These are phyloP conservation scores for Metahyphopichia silvanorum DNA, from an alignment of 805 yeast species.

Conservation along the genomic window DNA sequence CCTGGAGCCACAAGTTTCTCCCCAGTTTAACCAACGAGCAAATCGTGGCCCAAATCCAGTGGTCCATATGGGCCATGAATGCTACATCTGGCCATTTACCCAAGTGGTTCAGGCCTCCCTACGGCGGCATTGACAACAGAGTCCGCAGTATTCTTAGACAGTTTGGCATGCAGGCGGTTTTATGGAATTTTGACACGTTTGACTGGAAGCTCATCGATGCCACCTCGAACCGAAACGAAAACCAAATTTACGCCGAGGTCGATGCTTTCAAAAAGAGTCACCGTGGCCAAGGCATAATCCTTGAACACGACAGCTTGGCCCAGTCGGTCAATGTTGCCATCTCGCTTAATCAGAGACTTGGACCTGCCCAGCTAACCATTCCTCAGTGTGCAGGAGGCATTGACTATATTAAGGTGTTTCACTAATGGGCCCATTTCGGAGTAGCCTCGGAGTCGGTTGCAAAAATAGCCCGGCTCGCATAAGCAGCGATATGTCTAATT, in stretches of 20 bases:
- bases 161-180: conserved; percentile 81
- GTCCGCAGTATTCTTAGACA: conserved; percentile 75
- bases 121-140: conserved; percentile 90
- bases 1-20: conserved; percentile 88
- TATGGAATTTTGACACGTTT: conserved; percentile 90
- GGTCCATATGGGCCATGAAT: conserved; percentile 98
- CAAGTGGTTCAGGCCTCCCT: conserved; percentile 94
- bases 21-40: conserved; percentile 78
- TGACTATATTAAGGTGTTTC: conserved; percentile 51
- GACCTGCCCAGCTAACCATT: conserved; percentile 71
- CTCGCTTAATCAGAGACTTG: conserved; percentile 46
- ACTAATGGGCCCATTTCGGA: no score
- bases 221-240: conserved; percentile 44
- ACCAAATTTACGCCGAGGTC: conserved; percentile 55
- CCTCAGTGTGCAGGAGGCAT: conserved; percentile 73
- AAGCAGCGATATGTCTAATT: no score
- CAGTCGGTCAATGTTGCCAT: conserved; percentile 70
- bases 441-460: no score
- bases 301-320: conserved; percentile 79
- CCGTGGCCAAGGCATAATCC: conserved; percentile 56
- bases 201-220: conserved; percentile 73
- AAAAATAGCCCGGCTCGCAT: no score
- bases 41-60: conserved; percentile 83
- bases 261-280: conserved; percentile 42
- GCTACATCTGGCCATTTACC: conserved; percentile 88